These are phyloP conservation scores for Penicillium lividum DNA, from an alignment of 495 filamentous ascomycete genomes.

Conservation along the genomic window DNA sequence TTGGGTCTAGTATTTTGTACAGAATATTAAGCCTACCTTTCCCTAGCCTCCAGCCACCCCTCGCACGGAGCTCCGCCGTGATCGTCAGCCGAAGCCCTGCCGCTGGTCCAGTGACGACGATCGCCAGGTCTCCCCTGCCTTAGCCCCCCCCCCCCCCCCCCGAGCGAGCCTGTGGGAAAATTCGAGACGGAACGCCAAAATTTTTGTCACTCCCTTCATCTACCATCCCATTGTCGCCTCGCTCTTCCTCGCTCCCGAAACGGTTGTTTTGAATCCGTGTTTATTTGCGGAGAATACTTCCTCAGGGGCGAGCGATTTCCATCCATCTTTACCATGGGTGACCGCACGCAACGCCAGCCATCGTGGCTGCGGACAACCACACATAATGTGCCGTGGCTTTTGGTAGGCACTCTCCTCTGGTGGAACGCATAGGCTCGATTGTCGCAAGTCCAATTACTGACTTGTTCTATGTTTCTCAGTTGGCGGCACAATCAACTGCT, in stretches of 20 bases:
- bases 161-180: background rate
- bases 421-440: background rate
- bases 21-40: conserved; percentile 4
- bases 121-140: conserved; percentile 18
- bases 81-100: conserved; percentile 28
- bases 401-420: conserved; percentile 53
- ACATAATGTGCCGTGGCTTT: conserved; percentile 76
- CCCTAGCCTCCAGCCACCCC: conserved; percentile 17
- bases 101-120: conserved; percentile 20
- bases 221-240: background rate
- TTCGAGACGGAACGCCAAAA: background rate
- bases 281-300: conserved; percentile 15
- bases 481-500: conserved; percentile 42
- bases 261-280: background rate
- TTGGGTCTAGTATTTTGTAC: background rate
- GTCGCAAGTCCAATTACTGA: conserved; percentile 12
- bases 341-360: conserved; percentile 36
- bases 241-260: conserved; percentile 1
- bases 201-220: conserved; percentile 8
- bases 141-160: background rate
- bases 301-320: conserved; percentile 11
- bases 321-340: conserved; percentile 34
- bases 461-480: conserved; percentile 26
- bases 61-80: conserved; percentile 23
- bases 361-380: conserved; percentile 64